A percentile compares a stretch with the other conserved stretches of the same genome.
These are phyloP conservation scores for Blastobotrys apis DNA, from an alignment of 1,139 yeast genomes.

Conservation along the genomic window DNA sequence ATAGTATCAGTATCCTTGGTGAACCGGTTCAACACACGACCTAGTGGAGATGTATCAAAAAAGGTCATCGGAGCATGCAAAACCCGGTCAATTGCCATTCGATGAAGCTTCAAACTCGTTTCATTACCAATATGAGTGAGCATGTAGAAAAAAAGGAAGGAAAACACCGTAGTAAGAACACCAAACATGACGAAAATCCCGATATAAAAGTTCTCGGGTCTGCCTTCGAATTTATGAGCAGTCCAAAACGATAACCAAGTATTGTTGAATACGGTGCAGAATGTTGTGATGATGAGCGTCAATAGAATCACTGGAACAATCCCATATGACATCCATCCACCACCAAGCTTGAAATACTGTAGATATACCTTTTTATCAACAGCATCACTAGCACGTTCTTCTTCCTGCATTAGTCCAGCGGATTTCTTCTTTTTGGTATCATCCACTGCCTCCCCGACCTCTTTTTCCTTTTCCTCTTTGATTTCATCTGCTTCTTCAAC, in stretches of 20 bases:
- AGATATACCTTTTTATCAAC: slow-evolving; percentile 46
- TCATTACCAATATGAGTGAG: slow-evolving; percentile 50
- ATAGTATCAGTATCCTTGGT: slow-evolving; percentile 81
- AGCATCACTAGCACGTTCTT: slow-evolving; percentile 47
- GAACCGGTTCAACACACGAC: slow-evolving; percentile 66
- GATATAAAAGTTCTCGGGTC: slow-evolving; percentile 57
- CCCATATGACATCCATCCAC: slow-evolving; percentile 43
- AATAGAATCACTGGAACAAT: slow-evolving; percentile 43
- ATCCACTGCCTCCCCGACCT: slow-evolving; percentile 20
- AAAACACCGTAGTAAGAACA: slow-evolving; percentile 36
- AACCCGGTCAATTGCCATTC: slow-evolving; percentile 54
- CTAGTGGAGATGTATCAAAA: slow-evolving; percentile 65
- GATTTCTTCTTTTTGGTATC: slow-evolving; percentile 26
- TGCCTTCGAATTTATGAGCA: slow-evolving; percentile 46
- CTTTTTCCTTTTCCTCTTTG: slow-evolving; percentile 25
- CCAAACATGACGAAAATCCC: slow-evolving; percentile 61
- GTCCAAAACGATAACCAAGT: slow-evolving; percentile 90
- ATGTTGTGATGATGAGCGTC: slow-evolving; percentile 47
- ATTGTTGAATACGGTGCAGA: slow-evolving; percentile 60
- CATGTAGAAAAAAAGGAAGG: slow-evolving; percentile 43
- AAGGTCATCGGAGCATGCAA: slow-evolving; percentile 71
- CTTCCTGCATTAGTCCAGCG: slow-evolving; percentile 40
- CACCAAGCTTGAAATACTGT: slow-evolving; percentile 54
- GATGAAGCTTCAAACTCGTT: slow-evolving; percentile 37
- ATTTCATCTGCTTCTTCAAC: slow-evolving; percentile 28